These are phyloP conservation scores for Brassica juncea DNA, from an alignment of 345 rosid genomes.

Conservation along the genomic window DNA sequence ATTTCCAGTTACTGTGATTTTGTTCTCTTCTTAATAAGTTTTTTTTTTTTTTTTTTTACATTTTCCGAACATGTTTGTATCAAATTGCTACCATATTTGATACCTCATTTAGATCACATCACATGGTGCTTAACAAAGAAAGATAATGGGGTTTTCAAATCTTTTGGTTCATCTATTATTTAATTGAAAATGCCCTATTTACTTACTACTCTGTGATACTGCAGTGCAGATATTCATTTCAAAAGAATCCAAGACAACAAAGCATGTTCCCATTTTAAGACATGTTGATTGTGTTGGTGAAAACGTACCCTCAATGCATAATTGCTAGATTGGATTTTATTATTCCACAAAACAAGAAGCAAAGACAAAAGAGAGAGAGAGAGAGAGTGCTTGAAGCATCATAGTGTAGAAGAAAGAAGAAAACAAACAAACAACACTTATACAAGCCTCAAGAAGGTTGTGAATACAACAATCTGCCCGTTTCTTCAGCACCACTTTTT, in stretches of 20 bases:
- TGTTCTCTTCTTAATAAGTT: background rate
- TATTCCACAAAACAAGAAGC: constrained; percentile 24
- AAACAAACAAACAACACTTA: constrained; percentile 24
- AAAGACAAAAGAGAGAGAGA: background rate
- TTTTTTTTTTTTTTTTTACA: background rate
- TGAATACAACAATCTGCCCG: background rate
- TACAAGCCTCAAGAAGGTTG: constrained; percentile 29
- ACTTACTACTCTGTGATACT: background rate
- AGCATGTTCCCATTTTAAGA: background rate
- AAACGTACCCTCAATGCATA: background rate
- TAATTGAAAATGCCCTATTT: background rate
- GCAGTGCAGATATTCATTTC: background rate
- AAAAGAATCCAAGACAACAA: background rate
- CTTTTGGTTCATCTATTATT: background rate
- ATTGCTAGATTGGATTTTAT: background rate
- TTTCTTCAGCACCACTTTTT: constrained; percentile 22
- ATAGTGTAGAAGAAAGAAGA: background rate
- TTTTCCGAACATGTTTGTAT: background rate
- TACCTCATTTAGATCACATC: background rate
- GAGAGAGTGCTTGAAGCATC: background rate
- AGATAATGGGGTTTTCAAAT: background rate
- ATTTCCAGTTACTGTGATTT: background rate
- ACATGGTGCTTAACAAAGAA: background rate
- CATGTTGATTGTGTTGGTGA: background rate
- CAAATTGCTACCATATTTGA: background rate